Evolutionary conservation across 306 rosid species (phyloP).

Genomic region (Ziziphus jujuba): DNA sequence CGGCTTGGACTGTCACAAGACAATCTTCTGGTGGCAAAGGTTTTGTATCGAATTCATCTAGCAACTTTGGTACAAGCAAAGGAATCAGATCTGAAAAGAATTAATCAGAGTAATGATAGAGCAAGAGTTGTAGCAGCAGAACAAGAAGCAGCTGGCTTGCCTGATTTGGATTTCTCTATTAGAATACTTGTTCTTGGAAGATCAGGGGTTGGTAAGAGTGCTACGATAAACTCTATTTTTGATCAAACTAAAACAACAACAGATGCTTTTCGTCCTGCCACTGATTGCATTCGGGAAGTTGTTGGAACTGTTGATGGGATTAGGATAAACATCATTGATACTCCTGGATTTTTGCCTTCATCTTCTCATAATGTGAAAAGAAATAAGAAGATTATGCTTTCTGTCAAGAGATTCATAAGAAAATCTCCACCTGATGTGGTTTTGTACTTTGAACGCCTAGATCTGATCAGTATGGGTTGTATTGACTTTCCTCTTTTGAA

Average conservation of each 20-base stretch:
- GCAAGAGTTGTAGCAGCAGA: constrained; percentile 55
- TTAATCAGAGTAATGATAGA: constrained; percentile 44
- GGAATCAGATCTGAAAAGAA: constrained; percentile 70
- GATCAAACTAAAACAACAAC: constrained; percentile 73
- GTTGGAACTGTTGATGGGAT: constrained; percentile 75
- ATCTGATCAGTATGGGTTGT: constrained; percentile 49
- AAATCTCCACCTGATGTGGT: constrained; percentile 90
- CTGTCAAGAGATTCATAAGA: constrained; percentile 73
- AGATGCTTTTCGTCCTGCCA: constrained; percentile 91
- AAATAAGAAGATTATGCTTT: constrained; percentile 80
- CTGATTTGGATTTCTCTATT: constrained; percentile 66
- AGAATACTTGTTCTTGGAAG: constrained; percentile 88
- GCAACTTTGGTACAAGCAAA: constrained; percentile 80
- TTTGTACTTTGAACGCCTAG: constrained; percentile 88
- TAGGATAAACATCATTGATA: constrained; percentile 70
- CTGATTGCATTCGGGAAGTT: constrained; percentile 71
- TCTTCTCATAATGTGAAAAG: constrained; percentile 56
- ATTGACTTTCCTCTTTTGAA: constrained; percentile 61
- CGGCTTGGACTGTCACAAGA: constrained; percentile 70
- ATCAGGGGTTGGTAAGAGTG: constrained; percentile 99
- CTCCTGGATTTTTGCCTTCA: constrained; percentile 83
- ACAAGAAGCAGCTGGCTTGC: constrained; percentile 58
- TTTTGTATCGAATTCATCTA: constrained; percentile 85
- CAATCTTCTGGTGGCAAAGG: constrained; percentile 70
- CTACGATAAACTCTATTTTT: constrained; percentile 88